Evolutionary conservation across 2,329 filamentous ascomycete species (phyloP).

Genomic region (Colletotrichum abscissum): DNA sequence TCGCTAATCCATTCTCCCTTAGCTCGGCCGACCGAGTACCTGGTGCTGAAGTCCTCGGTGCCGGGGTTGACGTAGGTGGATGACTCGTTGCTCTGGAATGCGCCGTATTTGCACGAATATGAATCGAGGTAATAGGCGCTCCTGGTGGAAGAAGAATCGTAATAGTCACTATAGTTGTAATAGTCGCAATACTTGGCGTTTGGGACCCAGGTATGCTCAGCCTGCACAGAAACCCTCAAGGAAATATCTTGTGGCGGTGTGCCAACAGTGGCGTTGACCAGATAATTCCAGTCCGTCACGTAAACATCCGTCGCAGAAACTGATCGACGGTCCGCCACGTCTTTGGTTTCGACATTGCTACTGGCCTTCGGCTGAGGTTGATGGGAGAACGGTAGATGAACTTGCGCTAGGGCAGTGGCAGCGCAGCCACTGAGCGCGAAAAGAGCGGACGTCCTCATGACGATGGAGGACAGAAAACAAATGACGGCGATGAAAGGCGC

Average conservation of each 20-base stretch:
- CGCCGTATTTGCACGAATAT: constrained; percentile 6
- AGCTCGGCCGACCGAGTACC: constrained; percentile 65
- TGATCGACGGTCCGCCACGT: background rate
- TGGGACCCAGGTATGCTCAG: constrained; percentile 2
- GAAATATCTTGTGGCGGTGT: constrained; percentile 27
- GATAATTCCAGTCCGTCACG: background rate
- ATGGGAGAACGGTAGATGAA: constrained; percentile 18
- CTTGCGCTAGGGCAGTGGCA: background rate
- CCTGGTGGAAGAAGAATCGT: background rate
- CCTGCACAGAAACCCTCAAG: constrained; percentile 4
- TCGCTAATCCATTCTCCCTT: constrained; percentile 49
- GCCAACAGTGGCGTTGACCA: constrained; percentile 30
- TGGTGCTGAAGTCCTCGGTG: constrained; percentile 62
- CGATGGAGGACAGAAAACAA: background rate
- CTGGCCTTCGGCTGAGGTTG: background rate
- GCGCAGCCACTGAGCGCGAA: background rate
- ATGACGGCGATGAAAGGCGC: background rate
- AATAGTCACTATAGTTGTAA: background rate
- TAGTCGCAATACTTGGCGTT: background rate
- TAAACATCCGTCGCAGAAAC: background rate
- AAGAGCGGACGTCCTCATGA: constrained; percentile 16
- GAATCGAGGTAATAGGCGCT: background rate
- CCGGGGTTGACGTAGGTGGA: constrained; percentile 58
- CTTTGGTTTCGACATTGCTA: background rate
- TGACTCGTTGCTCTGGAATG: constrained; percentile 55